Base-by-base conservation (phyloP, 257 asterid species). In the Fraxinus excelsior region DNA sequence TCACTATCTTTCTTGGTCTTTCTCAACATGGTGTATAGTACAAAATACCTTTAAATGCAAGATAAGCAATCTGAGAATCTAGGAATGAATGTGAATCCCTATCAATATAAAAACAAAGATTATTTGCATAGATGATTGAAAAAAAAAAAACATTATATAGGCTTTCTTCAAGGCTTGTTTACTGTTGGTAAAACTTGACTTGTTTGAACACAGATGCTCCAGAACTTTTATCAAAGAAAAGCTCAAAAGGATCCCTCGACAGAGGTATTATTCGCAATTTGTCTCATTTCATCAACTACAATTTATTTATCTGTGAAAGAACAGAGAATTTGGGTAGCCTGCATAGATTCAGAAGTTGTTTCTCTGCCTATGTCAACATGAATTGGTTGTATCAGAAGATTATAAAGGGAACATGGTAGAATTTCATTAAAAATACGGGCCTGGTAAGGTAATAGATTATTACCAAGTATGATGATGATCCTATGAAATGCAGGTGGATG, bases 241-340 rank as follows among this genome's bases (percentile, higher is more conserved):
- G 34, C 68, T 62, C 68, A 11, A 21, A 62, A 62, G 68, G 68
- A 62, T 62, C 68, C 68, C 68, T 62, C 18, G 68, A 9, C 16
- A 62, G 68, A 62, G 68, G 68, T 62, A 62, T 12, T 8, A n/a
- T 56, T 56, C 28, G 9, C 21, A 19, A 21, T 56, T 56, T 23
- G 23, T 56, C 28, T 53, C 65, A 56, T 19, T 7, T 19, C 65
- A 19, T 19, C 29, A 0, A 16, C 64, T 19, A 53, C 26, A 7
- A 53, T 53, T 16, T 53, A 26, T 19, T 53, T 5, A 53, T 19
- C 25, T 18, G 23, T 53, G 10, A 18, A 19, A 18, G 25, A 12
- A 13, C 53, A 0, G 5, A 44, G 18, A 3, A 44, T 4, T 44
- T 44, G 7, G n/a, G 19, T 44, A 44, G 53, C 5, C 53, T 44